Evolutionary conservation across 441 rosid genomes (phyloP), one percentile per base, ranked within the genome.

Genomic region (Isatis lusitanica): DNA sequence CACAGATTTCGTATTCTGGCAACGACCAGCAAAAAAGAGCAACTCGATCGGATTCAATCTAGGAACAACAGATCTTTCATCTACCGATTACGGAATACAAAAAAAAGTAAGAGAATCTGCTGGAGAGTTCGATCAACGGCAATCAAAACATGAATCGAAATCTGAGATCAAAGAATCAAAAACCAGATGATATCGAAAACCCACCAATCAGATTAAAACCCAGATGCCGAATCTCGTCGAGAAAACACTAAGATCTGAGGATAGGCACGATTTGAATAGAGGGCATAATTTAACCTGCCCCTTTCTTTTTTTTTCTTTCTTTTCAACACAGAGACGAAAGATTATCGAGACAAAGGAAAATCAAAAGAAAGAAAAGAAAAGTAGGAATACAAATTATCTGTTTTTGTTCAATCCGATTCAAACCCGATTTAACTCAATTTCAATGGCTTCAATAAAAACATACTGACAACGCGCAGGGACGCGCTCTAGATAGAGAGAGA

Each of bases 181-280:
- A 71, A 71, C 76, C 69, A 84, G 80, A 75, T 66, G 39, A 78
- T 33, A 76, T 31, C 55, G 51, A 75, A 73, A 83, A 84, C 84
- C 76, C 84, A 82, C 84, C 86, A 79, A 83, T 77, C 76, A 79
- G 79, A 80, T 67, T 51, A 63, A 65, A 75, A 81, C 83, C 86
- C 81, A 83, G 82, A 78, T 82, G 81, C 76, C 63, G 81, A 84
- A 86, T 84, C 85, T 81, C 70, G 88, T 69, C 52, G 38, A 70
- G 31, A 33, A 74, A 70, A 71, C 60, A 60, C 82, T 82, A 84
- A 84, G 88, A 86, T 86, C 90, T 84, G 87, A 80, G 74, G 80
- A 73, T 74, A 74, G 73, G 50, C 66, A 72, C 65, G 81, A 77
- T 83, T 78, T 70, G 83, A 80, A 68, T 59, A 73, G 68, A 81